These are phyloP conservation scores for Zygotorulaspora danielsina DNA, from an alignment of 805 yeast genomes.

Conservation along the genomic window DNA sequence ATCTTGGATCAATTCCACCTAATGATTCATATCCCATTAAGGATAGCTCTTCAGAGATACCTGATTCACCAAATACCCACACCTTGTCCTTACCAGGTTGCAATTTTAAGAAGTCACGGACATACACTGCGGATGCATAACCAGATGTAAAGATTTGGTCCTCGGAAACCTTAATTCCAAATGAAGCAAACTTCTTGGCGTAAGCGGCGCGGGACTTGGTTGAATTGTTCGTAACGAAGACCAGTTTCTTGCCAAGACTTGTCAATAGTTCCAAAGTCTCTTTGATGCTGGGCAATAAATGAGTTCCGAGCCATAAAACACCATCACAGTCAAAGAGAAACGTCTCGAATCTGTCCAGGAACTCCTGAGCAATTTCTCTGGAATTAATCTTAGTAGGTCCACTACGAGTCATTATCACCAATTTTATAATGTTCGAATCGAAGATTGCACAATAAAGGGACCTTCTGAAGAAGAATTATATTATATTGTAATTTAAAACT, in stretches of 20 bases:
- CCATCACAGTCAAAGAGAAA: constrained; percentile 97
- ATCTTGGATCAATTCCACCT: constrained; percentile 77
- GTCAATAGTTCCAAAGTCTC: constrained; percentile 68
- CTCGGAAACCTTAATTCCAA: constrained; percentile 40
- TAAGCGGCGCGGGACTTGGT: constrained; percentile 83
- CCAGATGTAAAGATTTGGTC: constrained; percentile 88
- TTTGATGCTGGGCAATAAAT: constrained; percentile 66
- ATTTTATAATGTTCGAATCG: too few relatives aligned
- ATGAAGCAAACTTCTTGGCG: constrained; percentile 65
- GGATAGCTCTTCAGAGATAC: constrained; percentile 74
- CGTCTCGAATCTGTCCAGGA: constrained; percentile 69
- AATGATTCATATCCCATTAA: constrained; percentile 69
- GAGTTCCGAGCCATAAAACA: constrained; percentile 89
- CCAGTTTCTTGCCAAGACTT: constrained; percentile 54
- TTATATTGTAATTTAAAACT: too few relatives aligned
- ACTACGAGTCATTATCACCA: constrained; percentile 12
- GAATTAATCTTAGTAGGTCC: constrained; percentile 46
- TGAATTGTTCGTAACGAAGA: constrained; percentile 94
- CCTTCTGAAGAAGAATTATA: too few relatives aligned
- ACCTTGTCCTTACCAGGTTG: constrained; percentile 69
- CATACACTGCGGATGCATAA: constrained; percentile 84
- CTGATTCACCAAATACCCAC: constrained; percentile 85
- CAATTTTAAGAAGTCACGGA: constrained; percentile 68
- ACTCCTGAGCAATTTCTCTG: constrained; percentile 45
- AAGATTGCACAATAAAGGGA: too few relatives aligned